Base-by-base conservation (phyloP, 73 alveolate genomes). In the Paramecium bursaria region DNA sequence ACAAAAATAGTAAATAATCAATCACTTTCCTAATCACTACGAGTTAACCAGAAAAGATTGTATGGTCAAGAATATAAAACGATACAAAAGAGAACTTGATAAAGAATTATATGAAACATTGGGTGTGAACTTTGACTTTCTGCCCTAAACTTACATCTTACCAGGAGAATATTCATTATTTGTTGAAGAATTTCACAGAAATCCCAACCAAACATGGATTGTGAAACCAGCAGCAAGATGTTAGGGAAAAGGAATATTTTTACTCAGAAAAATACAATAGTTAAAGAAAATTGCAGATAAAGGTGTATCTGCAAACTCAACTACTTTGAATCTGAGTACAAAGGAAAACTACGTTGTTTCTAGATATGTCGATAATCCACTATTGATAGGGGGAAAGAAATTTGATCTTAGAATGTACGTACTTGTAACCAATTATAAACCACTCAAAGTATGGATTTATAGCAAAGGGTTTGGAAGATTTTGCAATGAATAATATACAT, bases 21-120 rank as follows among this genome's bases (percentile, higher is more conserved):
- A 96, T 88, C 99, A 98, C 86, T 97, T 95, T 85, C 99, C 99
- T 33, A 98, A 98, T 94, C 99, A 97, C 93, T 98, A 98, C 79
- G 99, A 98, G 88, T 92, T 98, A 21, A 98, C 99, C 15, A 88
- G 99, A 61, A 98, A 98, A 89, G 99, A 98, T 86, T 88, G 97
- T 30, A 98, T 98, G 99, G 99, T 96, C 9, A 96, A 96, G 87
- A 98, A 98, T 79, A 92, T 98, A 35, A 97, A 97, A 91, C 90
- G 99, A 53, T 98, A 90, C 85, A 92, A 98, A 35, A 94, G 96
- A 60, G 99, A 97, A 51, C 80, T 94, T 82, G 99, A 97, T 54
- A 96, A 98, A 73, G 99, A 98, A 87, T 90, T 73, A 2, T 19
- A n/a, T 11, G 61, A 48, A 21, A 11, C 13, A 17, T 67, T 9